A percentile compares a stretch with the other conserved stretches of the same genome.
phyloP scores from a whole-genome alignment of 352 stramenopile genomes.

The Paralagenidium karlingii region DNA sequence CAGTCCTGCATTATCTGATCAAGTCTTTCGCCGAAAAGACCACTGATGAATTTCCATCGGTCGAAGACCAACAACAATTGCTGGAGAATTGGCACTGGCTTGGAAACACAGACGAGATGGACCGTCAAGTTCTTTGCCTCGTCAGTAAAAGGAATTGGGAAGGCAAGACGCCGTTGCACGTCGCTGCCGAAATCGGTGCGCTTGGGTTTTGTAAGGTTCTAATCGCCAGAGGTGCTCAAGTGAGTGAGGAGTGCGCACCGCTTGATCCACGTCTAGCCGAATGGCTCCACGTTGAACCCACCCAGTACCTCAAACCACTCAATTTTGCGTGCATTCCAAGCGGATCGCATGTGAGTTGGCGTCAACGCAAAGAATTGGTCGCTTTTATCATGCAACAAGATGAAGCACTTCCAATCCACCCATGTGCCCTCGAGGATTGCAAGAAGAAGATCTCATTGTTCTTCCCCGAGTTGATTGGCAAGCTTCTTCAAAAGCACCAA shows the following conservation, averaged over 20 bases:
- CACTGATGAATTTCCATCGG: slow-evolving; percentile 15
- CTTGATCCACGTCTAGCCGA: slow-evolving; percentile 26
- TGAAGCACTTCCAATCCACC: slow-evolving; percentile 19
- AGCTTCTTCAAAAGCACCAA: no score
- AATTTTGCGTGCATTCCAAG: slow-evolving; percentile 24
- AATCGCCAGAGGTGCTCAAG: slow-evolving; percentile 21
- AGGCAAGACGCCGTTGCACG: slow-evolving; percentile 33
- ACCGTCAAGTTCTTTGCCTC: no score
- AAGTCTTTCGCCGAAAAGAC: no score
- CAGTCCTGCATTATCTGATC: slow-evolving; percentile 34
- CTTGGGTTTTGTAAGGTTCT: slow-evolving; percentile 26
- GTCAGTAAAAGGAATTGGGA: no score
- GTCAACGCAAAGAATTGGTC: slow-evolving; percentile 16
- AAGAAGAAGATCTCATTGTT: slow-evolving; percentile 21
- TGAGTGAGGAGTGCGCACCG: slow-evolving; percentile 19
- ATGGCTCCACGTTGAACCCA: slow-evolving; percentile 16
- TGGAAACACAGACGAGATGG: slow-evolving; percentile 12
- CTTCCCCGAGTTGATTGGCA: no score
- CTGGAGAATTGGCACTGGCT: slow-evolving; percentile 21
- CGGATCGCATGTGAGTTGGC: slow-evolving; percentile 8
- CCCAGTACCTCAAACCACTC: slow-evolving; percentile 26
- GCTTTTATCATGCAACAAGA: slow-evolving; percentile 18
- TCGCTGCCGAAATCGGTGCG: slow-evolving; percentile 27
- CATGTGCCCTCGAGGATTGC: slow-evolving; percentile 18
- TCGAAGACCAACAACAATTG: slow-evolving; percentile 13